These are phyloP conservation scores for Candida railenensis DNA, from an alignment of 805 yeast species.

Conservation along the genomic window DNA sequence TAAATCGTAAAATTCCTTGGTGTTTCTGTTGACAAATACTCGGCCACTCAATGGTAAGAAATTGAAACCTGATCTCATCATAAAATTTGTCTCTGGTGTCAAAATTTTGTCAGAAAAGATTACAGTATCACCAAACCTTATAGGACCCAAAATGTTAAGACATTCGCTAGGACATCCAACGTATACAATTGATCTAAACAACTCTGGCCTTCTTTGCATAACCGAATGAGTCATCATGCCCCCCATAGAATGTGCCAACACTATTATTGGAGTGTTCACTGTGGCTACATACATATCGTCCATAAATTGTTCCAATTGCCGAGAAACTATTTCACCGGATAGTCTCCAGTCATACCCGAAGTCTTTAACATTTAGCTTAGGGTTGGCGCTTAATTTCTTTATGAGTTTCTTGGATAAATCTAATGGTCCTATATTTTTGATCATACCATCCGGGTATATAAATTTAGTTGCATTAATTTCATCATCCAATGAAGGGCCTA, in stretches of 20 bases:
- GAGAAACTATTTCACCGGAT: conserved; percentile 55
- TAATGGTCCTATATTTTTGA: conserved; percentile 83
- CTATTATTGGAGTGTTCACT: conserved; percentile 56
- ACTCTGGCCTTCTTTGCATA: conserved; percentile 61
- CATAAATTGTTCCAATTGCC: conserved; percentile 51
- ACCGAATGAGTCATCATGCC: conserved; percentile 83
- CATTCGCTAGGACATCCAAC: conserved; percentile 86
- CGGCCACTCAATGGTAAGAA: conserved; percentile 77
- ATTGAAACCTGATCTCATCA: conserved; percentile 81
- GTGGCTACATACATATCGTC: conserved; percentile 43
- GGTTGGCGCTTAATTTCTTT: conserved; percentile 50
- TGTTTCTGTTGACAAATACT: conserved; percentile 63
- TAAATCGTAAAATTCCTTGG: conserved; percentile 57
- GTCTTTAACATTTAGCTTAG: conserved; percentile 60
- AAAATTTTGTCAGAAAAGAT: conserved; percentile 70
- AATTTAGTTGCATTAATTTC: conserved; percentile 53
- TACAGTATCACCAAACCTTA: conserved; percentile 79
- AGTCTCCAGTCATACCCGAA: conserved; percentile 96
- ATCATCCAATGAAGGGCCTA: conserved; percentile 74
- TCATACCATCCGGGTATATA: conserved; percentile 72
- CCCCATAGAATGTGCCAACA: conserved; percentile 94
- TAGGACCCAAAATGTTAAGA: conserved; percentile 82
- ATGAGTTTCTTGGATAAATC: conserved; percentile 70
- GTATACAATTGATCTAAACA: conserved; percentile 74
- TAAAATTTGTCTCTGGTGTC: conserved; percentile 78